These are phyloP conservation scores for Xylaria sp. DNA, from an alignment of 2,329 filamentous ascomycete genomes.

Conservation along the genomic window DNA sequence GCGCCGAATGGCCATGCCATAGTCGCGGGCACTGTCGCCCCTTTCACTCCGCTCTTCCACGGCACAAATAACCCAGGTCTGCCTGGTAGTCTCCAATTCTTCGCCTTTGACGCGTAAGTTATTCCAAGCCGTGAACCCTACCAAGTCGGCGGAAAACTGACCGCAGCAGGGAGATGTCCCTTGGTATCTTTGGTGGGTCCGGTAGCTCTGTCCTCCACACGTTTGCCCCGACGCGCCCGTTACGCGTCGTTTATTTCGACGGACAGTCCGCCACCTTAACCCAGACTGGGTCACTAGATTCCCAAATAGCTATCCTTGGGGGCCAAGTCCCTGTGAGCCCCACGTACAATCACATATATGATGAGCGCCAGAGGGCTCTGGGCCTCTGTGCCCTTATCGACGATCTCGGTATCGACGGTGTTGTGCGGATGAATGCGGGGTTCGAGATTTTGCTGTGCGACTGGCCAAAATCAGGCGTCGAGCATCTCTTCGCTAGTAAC, in stretches of 20 bases:
- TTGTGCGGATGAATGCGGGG: slow-evolving; percentile 8
- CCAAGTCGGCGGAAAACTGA: no score
- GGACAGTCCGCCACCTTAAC: slow-evolving; percentile 9
- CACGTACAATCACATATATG: slow-evolving; percentile 5
- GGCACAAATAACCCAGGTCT: slow-evolving; percentile 3
- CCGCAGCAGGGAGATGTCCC: slow-evolving; percentile 1
- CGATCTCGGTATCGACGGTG: neutral
- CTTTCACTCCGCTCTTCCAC: slow-evolving; percentile 10
- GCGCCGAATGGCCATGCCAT: slow-evolving; percentile 2
- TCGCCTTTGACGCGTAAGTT: slow-evolving; percentile 13
- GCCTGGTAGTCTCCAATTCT: slow-evolving; percentile 6
- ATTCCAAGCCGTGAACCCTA: neutral
- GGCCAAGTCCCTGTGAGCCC: neutral
- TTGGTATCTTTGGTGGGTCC: slow-evolving; percentile 7
- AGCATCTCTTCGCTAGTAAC: slow-evolving; percentile 11
- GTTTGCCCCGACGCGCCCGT: neutral
- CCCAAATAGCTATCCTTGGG: slow-evolving; percentile 10
- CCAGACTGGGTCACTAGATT: slow-evolving; percentile 7
- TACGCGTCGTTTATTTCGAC: slow-evolving; percentile 9
- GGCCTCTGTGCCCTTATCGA: neutral
- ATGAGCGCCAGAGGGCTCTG: slow-evolving; percentile 7
- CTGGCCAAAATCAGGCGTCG: slow-evolving; percentile 1
- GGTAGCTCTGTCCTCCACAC: slow-evolving; percentile 6
- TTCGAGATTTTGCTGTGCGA: slow-evolving; percentile 9
- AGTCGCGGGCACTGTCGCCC: neutral